Conservation (phyloP, 345 rosid species). For the Melastoma malabathricum region DNA sequence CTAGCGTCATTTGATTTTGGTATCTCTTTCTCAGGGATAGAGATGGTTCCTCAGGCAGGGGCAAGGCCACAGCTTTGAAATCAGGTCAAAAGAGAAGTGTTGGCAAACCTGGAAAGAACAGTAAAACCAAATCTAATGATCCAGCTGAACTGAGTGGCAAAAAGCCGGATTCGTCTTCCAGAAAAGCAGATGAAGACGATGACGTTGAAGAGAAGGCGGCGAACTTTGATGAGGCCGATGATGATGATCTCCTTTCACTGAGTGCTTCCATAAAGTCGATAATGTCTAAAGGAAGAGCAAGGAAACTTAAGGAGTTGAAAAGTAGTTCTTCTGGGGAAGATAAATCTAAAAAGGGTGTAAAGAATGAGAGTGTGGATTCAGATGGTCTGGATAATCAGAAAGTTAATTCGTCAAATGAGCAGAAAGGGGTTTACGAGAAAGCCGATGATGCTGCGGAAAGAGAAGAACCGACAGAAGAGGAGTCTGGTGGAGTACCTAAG, state of each 20-base stretch:
- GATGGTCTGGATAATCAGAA: conserved; percentile 36
- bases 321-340: conserved; percentile 25
- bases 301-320: conserved; percentile 15
- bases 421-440: conserved; percentile 22
- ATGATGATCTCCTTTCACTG: conserved; percentile 10
- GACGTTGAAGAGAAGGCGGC: conserved; percentile 17
- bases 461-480: conserved; percentile 29
- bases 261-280: conserved; percentile 10
- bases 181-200: conserved; percentile 31
- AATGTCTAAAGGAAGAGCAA: conserved; percentile 2
- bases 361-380: conserved; percentile 12
- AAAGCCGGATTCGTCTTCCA: conserved; percentile 24
- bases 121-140: conserved; percentile 30
- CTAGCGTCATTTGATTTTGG: conserved; percentile 6
- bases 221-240: conserved; percentile 24
- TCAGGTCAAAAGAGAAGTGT: conserved; percentile 25
- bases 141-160: conserved; percentile 23
- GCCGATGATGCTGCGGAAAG: conserved; percentile 23
- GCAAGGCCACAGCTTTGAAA: conserved; percentile 16
- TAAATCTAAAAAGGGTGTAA: conserved; percentile 23
- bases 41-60: conserved; percentile 53
- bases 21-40: conserved; percentile 30
- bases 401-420: conserved; percentile 29
- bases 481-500: conserved; percentile 29
- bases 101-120: conserved; percentile 32